Evolutionary conservation across 2,329 filamentous ascomycete species (phyloP).

Genomic region (Dothiorella sarmentorum): DNA sequence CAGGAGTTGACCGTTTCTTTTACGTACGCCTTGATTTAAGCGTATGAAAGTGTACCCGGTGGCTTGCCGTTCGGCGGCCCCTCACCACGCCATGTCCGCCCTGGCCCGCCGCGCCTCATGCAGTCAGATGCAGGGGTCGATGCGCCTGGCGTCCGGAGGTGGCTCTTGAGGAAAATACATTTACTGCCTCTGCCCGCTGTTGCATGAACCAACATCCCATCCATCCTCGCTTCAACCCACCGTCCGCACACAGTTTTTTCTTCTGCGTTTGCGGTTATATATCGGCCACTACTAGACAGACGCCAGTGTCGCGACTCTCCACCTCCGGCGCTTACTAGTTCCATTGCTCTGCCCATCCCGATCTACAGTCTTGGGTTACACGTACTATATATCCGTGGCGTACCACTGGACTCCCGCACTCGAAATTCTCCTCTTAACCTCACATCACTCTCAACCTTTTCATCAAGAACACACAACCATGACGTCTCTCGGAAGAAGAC

Average conservation of each 20-base stretch:
- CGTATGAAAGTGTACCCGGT: neutral
- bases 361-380: neutral
- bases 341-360: neutral
- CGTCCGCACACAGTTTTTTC: neutral
- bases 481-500: neutral
- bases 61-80: constrained; percentile 1
- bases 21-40: neutral
- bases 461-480: neutral
- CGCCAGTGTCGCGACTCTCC: constrained; percentile 5
- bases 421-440: neutral
- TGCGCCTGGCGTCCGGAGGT: neutral
- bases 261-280: neutral
- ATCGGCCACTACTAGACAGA: neutral
- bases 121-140: constrained; percentile 8
- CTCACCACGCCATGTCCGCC: neutral
- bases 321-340: neutral
- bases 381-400: neutral
- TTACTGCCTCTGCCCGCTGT: neutral
- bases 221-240: neutral
- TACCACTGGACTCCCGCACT: neutral
- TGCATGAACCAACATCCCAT: neutral
- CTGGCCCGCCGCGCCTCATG: constrained; percentile 1
- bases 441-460: neutral
- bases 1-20: neutral
- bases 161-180: constrained; percentile 5